Percentiles rank a stretch among this genome's conserved stretches.
These are phyloP conservation scores for Isabelozyma pseudorhagii DNA, from an alignment of 805 yeast genomes.

Conservation along the genomic window DNA sequence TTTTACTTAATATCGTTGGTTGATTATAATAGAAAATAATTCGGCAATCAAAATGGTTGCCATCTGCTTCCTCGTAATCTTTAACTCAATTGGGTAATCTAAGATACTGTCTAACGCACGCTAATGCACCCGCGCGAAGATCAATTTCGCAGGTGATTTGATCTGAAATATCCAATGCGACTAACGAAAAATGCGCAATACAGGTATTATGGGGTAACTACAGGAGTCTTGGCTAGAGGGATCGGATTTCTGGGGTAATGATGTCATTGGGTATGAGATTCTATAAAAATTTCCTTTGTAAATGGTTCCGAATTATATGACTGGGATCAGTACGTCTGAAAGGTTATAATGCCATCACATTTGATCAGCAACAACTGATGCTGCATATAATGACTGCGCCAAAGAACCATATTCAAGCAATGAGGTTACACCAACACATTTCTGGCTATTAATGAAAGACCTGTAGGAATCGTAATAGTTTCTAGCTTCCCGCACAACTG, in stretches of 20 bases:
- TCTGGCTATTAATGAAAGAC: slow-evolving; percentile 1
- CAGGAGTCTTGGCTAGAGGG: too few relatives aligned
- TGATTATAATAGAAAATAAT: neutral
- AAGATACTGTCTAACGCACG: neutral
- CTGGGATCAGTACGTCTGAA: neutral
- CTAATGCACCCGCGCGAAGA: slow-evolving; percentile 8
- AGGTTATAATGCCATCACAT: slow-evolving; percentile 4
- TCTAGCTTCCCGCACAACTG: slow-evolving; percentile 18
- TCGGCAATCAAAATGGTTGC: neutral
- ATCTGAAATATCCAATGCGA: neutral
- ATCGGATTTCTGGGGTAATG: too few relatives aligned
- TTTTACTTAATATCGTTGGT: slow-evolving; percentile 2
- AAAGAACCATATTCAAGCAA: slow-evolving; percentile 18
- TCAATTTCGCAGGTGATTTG: neutral
- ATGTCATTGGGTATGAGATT: too few relatives aligned
- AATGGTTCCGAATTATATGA: neutral
- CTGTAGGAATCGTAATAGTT: slow-evolving; percentile 9
- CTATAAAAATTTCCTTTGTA: neutral
- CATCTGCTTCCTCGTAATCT: neutral
- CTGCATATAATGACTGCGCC: slow-evolving; percentile 17
- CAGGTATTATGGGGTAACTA: too few relatives aligned
- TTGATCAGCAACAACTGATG: slow-evolving; percentile 11
- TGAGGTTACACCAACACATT: neutral
- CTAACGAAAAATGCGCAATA: too few relatives aligned
- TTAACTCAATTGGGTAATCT: neutral